Evolutionary conservation across 345 rosid species (phyloP).

Genomic region (Gossypium turneri): DNA sequence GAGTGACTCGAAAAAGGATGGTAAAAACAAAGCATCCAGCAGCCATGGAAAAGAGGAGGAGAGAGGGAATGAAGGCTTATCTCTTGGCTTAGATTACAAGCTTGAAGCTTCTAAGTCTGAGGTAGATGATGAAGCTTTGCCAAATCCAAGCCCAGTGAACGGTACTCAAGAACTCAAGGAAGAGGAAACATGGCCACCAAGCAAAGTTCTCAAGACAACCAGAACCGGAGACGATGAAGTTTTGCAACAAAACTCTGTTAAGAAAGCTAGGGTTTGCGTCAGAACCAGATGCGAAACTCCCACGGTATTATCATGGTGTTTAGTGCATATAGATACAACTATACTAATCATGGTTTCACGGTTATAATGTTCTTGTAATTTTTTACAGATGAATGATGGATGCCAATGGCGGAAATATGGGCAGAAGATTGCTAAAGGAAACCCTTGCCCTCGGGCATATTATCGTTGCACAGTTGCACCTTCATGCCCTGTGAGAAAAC

Average conservation of each 20-base stretch:
- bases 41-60: constrained; percentile 24
- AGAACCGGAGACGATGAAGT: constrained; percentile 46
- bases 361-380: neutral
- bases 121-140: constrained; percentile 22
- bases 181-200: constrained; percentile 39
- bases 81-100: constrained; percentile 55
- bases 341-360: neutral
- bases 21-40: constrained; percentile 20
- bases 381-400: constrained; percentile 75
- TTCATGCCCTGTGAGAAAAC: constrained; percentile 88
- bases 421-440: constrained; percentile 87
- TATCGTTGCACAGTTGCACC: constrained; percentile 85
- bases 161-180: constrained; percentile 42
- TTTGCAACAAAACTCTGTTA: constrained; percentile 52
- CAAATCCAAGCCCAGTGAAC: constrained; percentile 28
- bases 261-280: constrained; percentile 90
- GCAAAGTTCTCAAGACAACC: constrained; percentile 32
- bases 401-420: constrained; percentile 99
- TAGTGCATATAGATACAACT: too few relatives aligned
- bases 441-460: constrained; percentile 96
- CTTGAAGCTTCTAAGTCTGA: constrained; percentile 36
- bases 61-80: constrained; percentile 23
- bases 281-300: constrained; percentile 82
- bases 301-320: constrained; percentile 39
- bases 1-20: constrained; percentile 32